Conservation (phyloP, 345 rosid genomes). For the Murraya paniculata region DNA sequence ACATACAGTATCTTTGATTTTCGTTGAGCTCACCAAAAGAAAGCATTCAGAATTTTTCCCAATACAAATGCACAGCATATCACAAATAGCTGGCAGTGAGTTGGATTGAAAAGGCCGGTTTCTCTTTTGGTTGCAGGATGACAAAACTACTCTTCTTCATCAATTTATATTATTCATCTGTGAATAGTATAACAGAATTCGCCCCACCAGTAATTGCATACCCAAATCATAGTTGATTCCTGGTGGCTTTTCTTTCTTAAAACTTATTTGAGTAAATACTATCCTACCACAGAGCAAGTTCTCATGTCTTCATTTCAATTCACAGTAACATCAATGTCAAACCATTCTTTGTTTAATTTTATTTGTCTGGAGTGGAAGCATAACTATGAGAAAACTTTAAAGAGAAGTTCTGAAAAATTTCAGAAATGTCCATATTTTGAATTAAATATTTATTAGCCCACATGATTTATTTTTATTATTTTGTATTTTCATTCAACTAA, state of each 20-base stretch:
- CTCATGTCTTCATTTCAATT: background rate
- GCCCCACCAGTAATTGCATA: background rate
- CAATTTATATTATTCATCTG: background rate
- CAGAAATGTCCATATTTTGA: no score
- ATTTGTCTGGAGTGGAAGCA: background rate
- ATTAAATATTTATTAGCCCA: no score
- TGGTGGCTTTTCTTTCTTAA: background rate
- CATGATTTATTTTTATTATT: no score
- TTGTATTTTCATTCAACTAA: no score
- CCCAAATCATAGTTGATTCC: background rate
- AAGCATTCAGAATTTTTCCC: background rate
- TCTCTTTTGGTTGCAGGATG: background rate
- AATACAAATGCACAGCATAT: background rate
- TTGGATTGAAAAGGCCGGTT: slow-evolving; percentile 12
- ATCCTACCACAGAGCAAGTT: background rate
- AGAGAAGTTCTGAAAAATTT: background rate
- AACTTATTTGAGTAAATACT: background rate
- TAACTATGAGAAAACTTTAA: background rate
- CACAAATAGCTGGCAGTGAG: slow-evolving; percentile 14
- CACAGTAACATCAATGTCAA: background rate
- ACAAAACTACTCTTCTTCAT: background rate
- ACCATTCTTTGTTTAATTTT: background rate
- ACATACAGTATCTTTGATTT: no score
- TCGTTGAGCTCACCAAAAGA: no score
- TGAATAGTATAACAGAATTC: background rate